Evolutionary conservation across 2,329 filamentous ascomycete species (phyloP).

Genomic region (Shiraia sp.): DNA sequence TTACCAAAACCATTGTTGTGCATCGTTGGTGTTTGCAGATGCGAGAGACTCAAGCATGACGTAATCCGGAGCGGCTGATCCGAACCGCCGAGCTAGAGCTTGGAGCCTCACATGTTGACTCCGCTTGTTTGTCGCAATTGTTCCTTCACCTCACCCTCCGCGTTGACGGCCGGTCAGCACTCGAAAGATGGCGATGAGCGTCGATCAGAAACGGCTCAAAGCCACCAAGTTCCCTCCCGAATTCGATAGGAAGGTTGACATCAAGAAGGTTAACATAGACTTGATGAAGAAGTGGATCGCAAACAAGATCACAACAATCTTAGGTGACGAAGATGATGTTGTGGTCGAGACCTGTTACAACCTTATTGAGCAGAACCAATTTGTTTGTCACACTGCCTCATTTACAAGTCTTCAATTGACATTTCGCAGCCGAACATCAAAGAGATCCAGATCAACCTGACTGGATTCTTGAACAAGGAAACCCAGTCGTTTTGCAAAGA

Average conservation of each 20-base stretch:
- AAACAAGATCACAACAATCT: conserved; percentile 79
- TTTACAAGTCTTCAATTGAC: conserved; percentile 13
- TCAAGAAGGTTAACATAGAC: conserved; percentile 93
- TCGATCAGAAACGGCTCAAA: conserved; percentile 86
- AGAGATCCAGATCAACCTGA: conserved; percentile 89
- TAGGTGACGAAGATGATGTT: conserved; percentile 94
- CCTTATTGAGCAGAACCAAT: conserved; percentile 71
- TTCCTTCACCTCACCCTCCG: not conserved
- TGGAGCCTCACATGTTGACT: conserved; percentile 12
- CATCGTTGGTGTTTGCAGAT: not conserved
- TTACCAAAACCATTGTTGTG: too few species aligned
- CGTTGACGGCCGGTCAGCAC: not conserved
- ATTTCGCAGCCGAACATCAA: conserved; percentile 84
- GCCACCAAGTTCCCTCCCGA: conserved; percentile 92
- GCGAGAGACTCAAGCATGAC: conserved; percentile 21
- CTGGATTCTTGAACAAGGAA: conserved; percentile 92
- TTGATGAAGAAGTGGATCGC: conserved; percentile 99
- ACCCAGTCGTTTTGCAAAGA: conserved; percentile 89
- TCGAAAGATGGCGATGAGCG: conserved; percentile 72
- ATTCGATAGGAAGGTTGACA: conserved; percentile 95
- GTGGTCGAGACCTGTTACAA: conserved; percentile 83
- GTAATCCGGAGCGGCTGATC: conserved; percentile 11
- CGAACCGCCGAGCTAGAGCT: conserved; percentile 13
- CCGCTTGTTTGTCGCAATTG: not conserved
- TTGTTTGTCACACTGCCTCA: conserved; percentile 60